Base-by-base conservation (phyloP, 2,329 filamentous ascomycete genomes). In the Colletotrichum plurivorum region DNA sequence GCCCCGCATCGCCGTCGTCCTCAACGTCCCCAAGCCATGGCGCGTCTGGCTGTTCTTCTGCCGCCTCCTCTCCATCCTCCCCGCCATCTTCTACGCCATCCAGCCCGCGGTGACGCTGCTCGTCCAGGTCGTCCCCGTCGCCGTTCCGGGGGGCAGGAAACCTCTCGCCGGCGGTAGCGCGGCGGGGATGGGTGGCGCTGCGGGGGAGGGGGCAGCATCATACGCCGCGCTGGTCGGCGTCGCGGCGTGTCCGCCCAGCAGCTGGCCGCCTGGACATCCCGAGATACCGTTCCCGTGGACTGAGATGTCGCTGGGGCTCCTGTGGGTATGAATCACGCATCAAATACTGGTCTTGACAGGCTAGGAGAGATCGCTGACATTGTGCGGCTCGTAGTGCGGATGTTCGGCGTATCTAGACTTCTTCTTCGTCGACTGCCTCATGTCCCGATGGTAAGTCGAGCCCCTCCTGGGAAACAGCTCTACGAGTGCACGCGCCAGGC, bases 391-490 rank as follows among this genome's bases (percentile, higher is more conserved):
- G 45, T 63, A 94, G 92, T 94, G 92, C 82, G 90, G 88, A 76
- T 90, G 92, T 67, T 93, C 92, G 20, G 93, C 91, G 62, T 94
- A 94, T 79, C 86, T 94, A 69, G 92, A 92, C 58, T 95, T 94
- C 80, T 93, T 94, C 83, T 95, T 95, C 78, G 93, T 92, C 66
- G 93, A 95, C 81, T 94, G 92, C 79, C 87, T 95, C 75, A 94
- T 95, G 92, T 94, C 92, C 71, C 85, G 93, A 81, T 95, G 93
- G 92, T 93, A 5, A 76, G 55, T 54, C 8, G 20, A n/a, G 18
- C 4, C 15, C 41, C 52, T 85, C 80, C 51, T 25, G 22, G 22
- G 22, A 25, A 22, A 12, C 4, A 36, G 31, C 31, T 36, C 31
- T 36, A 36, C 8, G 31, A 36, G 31, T 36, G 31, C 31, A 10